phyloP scores from a whole-genome alignment of 1,284 basidiomycete genomes.

The Fistulina hepatica region DNA sequence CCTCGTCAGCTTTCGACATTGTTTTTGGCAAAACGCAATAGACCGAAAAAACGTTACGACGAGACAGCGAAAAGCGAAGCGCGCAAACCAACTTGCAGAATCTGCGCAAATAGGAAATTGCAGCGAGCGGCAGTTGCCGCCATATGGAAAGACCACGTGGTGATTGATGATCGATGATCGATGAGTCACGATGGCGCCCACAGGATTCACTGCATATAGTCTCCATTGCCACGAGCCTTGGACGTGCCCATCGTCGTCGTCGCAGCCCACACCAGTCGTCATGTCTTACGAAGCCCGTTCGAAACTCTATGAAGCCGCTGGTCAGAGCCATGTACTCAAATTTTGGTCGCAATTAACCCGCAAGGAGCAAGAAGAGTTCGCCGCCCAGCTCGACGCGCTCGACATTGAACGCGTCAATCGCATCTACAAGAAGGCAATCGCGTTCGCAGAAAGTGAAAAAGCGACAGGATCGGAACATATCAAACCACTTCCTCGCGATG shows the following conservation, averaged over 20 bases:
- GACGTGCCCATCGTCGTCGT: neutral
- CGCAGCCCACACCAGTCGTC: slow-evolving; percentile 17
- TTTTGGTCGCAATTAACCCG: slow-evolving; percentile 75
- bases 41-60: neutral
- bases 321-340: slow-evolving; percentile 81
- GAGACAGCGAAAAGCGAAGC: too few species aligned
- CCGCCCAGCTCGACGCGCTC: slow-evolving; percentile 69
- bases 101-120: too few species aligned
- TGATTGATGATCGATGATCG: too few species aligned
- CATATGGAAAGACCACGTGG: too few species aligned
- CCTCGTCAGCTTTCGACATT: slow-evolving; percentile 25
- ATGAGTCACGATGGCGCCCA: too few species aligned
- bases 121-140: too few species aligned
- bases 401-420: slow-evolving; percentile 89
- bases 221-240: neutral
- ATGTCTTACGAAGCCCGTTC: slow-evolving; percentile 44
- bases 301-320: slow-evolving; percentile 64
- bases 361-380: slow-evolving; percentile 53
- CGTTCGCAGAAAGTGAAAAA: slow-evolving; percentile 46
- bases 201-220: too few species aligned
- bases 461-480: slow-evolving; percentile 41
- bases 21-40: slow-evolving; percentile 5
- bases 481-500: slow-evolving; percentile 69
- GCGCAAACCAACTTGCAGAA: too few species aligned
- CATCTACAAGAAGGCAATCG: slow-evolving; percentile 73